phyloP scores from a whole-genome alignment of 1,284 basidiomycete species.

The Ceratobasidium papillatum region DNA sequence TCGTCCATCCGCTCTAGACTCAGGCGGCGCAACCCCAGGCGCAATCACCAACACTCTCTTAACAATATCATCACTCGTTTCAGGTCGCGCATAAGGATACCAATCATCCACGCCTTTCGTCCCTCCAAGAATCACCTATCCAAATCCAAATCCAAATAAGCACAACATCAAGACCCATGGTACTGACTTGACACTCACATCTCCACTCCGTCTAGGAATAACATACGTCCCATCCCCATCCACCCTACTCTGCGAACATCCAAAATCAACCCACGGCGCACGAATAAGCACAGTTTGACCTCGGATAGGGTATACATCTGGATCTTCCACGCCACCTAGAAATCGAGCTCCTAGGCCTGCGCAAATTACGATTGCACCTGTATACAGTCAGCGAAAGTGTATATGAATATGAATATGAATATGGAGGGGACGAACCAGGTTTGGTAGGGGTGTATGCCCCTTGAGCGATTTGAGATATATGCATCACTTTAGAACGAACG shows the following conservation, averaged over 20 bases:
- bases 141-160: conserved; percentile 59
- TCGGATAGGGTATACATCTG: conserved; percentile 54
- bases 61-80: conserved; percentile 64
- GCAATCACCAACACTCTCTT: conserved; percentile 63
- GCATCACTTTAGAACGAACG: conserved; percentile 53
- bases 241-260: conserved; percentile 54
- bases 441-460: conserved; percentile 29
- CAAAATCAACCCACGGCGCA: conserved; percentile 61
- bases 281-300: conserved; percentile 28
- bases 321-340: conserved; percentile 60
- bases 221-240: conserved; percentile 66
- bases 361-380: conserved; percentile 40
- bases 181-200: conserved; percentile 57
- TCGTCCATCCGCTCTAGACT: conserved; percentile 51
- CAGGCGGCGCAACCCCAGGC: conserved; percentile 72
- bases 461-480: conserved; percentile 37
- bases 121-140: conserved; percentile 72
- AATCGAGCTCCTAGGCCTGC: conserved; percentile 63
- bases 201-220: conserved; percentile 72
- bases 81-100: conserved; percentile 60
- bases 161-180: neutral
- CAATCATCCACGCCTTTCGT: conserved; percentile 70
- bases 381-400: conserved; percentile 68
- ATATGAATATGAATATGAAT: conserved; percentile 51
- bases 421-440: conserved; percentile 47